These are phyloP conservation scores for Sporobolomyces roseus DNA, from an alignment of 768 basidiomycete species.

Conservation along the genomic window DNA sequence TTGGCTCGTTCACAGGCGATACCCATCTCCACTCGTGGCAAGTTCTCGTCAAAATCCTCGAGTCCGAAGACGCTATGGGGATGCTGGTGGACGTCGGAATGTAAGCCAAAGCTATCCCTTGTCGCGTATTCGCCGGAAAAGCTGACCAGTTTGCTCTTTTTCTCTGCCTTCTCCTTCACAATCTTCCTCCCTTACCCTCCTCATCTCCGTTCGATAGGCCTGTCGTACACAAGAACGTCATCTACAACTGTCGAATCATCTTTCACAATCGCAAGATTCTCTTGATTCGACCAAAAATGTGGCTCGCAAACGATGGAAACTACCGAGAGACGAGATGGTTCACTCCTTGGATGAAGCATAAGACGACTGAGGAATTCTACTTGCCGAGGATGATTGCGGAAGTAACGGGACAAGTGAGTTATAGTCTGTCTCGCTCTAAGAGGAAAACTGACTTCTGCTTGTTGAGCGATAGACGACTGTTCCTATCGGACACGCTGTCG, in stretches of 20 bases:
- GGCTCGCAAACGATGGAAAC: constrained; percentile 98
- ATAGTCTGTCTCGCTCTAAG: not conserved
- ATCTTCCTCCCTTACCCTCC: not conserved
- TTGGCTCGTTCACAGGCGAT: constrained; percentile 65
- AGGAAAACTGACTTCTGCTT: not conserved
- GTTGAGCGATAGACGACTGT: constrained; percentile 69
- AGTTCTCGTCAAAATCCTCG: constrained; percentile 82
- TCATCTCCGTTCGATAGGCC: constrained; percentile 61
- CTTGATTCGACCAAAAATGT: constrained; percentile 98
- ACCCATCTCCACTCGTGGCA: constrained; percentile 97
- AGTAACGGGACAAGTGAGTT: constrained; percentile 76
- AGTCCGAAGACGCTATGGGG: constrained; percentile 69
- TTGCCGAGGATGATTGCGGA: constrained; percentile 82
- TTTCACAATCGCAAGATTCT: constrained; percentile 79
- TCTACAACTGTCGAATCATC: constrained; percentile 92
- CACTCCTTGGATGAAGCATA: constrained; percentile 88
- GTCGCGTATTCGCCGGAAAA: not conserved
- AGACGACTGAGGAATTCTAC: constrained; percentile 84
- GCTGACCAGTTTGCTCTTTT: constrained; percentile 8
- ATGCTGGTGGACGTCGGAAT: constrained; percentile 97
- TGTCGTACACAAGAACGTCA: constrained; percentile 93
- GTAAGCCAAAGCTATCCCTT: constrained; percentile 53
- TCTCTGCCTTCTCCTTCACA: not conserved
- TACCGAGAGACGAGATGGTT: constrained; percentile 85
- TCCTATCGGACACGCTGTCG: constrained; percentile 89